Conservation (phyloP, 1,284 basidiomycete genomes). For the Trametes hirsuta region DNA sequence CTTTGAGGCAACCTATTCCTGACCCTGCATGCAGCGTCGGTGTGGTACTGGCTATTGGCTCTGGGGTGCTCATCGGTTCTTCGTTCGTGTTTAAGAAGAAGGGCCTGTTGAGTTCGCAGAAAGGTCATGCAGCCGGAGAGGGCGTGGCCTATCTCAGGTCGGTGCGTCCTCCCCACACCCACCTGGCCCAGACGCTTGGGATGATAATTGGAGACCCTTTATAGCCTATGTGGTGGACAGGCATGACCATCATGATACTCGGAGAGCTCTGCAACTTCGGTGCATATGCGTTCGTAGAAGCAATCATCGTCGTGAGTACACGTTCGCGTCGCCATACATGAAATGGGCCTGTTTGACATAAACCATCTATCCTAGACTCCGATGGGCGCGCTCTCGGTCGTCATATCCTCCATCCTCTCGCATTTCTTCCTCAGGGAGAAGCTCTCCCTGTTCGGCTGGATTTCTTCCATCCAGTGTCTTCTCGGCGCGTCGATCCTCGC, state of each 20-base stretch:
- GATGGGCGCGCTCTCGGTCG: conserved; percentile 70
- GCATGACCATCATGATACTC: conserved; percentile 51
- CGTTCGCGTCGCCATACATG: conserved; percentile 15
- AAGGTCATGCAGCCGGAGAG: conserved; percentile 58
- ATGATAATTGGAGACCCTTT: neutral
- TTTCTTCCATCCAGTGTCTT: conserved; percentile 62
- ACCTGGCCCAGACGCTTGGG: neutral
- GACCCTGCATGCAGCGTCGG: conserved; percentile 29
- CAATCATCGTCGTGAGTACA: conserved; percentile 47
- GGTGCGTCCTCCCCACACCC: conserved; percentile 29
- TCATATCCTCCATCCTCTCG: conserved; percentile 74
- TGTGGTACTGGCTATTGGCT: conserved; percentile 49
- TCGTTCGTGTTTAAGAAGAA: conserved; percentile 67
- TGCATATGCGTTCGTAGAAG: conserved; percentile 51
- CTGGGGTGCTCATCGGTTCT: conserved; percentile 65
- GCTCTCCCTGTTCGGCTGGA: conserved; percentile 61
- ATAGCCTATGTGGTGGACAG: conserved; percentile 56
- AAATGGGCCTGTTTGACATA: neutral
- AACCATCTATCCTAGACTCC: conserved; percentile 46
- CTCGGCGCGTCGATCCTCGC: conserved; percentile 47
- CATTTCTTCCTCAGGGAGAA: conserved; percentile 69
- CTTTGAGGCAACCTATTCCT: conserved; percentile 14
- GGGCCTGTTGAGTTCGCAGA: conserved; percentile 44
- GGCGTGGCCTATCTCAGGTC: conserved; percentile 68
- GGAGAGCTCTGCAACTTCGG: conserved; percentile 40